Conservation (phyloP, 257 asterid species). For the Solanum piurae region DNA sequence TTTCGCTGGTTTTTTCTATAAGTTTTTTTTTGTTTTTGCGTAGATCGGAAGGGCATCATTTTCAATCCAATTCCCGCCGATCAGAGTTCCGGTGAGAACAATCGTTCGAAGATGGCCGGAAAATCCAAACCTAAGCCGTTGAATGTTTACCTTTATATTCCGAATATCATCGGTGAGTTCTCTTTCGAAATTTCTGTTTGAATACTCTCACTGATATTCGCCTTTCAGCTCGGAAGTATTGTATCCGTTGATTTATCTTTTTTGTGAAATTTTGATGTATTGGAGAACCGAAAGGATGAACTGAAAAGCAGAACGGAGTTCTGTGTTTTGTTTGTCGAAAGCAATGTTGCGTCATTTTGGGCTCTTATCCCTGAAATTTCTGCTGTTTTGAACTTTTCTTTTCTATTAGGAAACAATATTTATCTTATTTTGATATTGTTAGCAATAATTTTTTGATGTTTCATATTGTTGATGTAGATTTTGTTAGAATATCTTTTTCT, state of each 20-base stretch:
- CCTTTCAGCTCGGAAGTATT: not conserved
- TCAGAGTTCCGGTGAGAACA: not conserved
- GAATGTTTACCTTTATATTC: conserved; percentile 75
- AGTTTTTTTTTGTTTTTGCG: not conserved
- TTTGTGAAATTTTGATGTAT: not conserved
- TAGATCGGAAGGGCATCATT: not conserved
- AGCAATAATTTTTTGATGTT: not conserved
- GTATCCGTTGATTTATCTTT: not conserved
- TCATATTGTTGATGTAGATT: not conserved
- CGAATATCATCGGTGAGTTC: conserved; percentile 71
- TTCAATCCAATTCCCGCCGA: not conserved
- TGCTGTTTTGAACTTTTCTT: not conserved
- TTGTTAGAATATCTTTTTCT: not conserved
- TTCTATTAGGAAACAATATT: not conserved
- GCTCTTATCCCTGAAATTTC: not conserved
- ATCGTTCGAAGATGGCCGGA: conserved; percentile 30
- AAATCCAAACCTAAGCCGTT: conserved; percentile 45
- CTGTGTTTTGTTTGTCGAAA: not conserved
- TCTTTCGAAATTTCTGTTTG: not conserved
- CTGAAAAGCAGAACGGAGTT: not conserved
- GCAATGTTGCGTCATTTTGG: not conserved
- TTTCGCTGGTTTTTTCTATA: not conserved
- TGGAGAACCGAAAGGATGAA: not conserved
- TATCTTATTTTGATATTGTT: not conserved
- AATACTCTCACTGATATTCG: not conserved